Evolutionary conservation across 2,329 filamentous ascomycete genomes (phyloP).

Genomic region (Ramichloridium luteum): DNA sequence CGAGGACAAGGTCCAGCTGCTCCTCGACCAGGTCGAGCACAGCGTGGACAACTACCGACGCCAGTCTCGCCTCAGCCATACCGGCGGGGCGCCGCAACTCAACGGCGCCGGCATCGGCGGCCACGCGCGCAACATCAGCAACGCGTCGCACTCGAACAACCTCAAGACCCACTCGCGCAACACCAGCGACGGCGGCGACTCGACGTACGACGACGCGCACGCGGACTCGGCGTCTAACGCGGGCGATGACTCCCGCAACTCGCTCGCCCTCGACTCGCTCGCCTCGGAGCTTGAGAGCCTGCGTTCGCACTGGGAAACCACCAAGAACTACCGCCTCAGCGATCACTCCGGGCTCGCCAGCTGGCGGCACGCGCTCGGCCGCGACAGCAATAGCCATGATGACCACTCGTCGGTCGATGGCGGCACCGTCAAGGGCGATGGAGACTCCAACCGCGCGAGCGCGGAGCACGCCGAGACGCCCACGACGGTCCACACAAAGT

Average conservation of each 20-base stretch:
- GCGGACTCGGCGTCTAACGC: constrained; percentile 9
- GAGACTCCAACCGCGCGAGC: too few species aligned
- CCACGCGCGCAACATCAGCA: constrained; percentile 36
- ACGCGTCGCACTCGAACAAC: constrained; percentile 15
- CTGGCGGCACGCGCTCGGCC: too few species aligned
- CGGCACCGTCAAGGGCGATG: constrained; percentile 8
- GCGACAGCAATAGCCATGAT: constrained; percentile 4
- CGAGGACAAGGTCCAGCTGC: constrained; percentile 81
- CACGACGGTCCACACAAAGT: too few species aligned
- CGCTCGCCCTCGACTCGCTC: constrained; percentile 61
- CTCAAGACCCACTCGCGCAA: constrained; percentile 38
- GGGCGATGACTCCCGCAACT: constrained; percentile 22
- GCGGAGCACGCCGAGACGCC: too few species aligned
- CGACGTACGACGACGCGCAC: constrained; percentile 35
- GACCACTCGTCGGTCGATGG: neutral
- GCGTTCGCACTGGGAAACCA: constrained; percentile 86
- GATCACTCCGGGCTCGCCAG: constrained; percentile 87
- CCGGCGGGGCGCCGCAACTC: constrained; percentile 18
- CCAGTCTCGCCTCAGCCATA: constrained; percentile 40
- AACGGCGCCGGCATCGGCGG: constrained; percentile 26
- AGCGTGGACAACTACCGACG: constrained; percentile 92
- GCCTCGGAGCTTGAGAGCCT: constrained; percentile 86
- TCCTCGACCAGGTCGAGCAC: constrained; percentile 86
- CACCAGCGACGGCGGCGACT: constrained; percentile 52
- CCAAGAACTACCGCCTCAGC: constrained; percentile 80